phyloP scores from a whole-genome alignment of 2,329 filamentous ascomycete genomes.

The Fusarium verrucosum region DNA sequence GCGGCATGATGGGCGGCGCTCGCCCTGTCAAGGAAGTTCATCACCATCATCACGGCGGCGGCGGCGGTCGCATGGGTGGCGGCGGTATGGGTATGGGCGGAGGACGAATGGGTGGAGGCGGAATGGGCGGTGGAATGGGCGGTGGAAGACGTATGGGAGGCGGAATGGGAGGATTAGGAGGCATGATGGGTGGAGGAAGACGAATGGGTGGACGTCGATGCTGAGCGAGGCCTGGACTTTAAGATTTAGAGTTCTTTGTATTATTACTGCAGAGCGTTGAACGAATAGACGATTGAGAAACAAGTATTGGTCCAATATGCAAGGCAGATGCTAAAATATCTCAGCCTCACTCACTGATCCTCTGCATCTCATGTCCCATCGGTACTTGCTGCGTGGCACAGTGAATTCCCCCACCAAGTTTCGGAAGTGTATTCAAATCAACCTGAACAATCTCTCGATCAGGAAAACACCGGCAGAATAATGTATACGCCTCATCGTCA shows the following conservation, averaged over 20 bases:
- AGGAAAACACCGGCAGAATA: constrained; percentile 16
- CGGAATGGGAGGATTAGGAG: constrained; percentile 1
- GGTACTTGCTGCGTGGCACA: constrained; percentile 45
- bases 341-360: background rate
- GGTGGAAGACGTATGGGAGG: constrained; percentile 11
- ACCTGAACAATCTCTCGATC: constrained; percentile 30
- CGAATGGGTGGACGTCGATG: constrained; percentile 14
- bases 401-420: constrained; percentile 43
- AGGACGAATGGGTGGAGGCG: constrained; percentile 11
- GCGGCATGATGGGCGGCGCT: constrained; percentile 12
- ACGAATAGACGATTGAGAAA: background rate
- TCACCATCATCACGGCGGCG: constrained; percentile 16
- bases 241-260: background rate
- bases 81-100: background rate
- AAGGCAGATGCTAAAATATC: too few species aligned
- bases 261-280: background rate
- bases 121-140: constrained; percentile 9
- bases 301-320: too few species aligned
- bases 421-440: constrained; percentile 14
- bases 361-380: background rate
- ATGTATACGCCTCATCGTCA: constrained; percentile 37
- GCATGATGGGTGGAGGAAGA: constrained; percentile 3
- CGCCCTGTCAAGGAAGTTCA: constrained; percentile 16
- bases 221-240: background rate
- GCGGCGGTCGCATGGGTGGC: constrained; percentile 4